Base-by-base conservation (phyloP, 768 basidiomycete species). In the Mycena haematopus region DNA sequence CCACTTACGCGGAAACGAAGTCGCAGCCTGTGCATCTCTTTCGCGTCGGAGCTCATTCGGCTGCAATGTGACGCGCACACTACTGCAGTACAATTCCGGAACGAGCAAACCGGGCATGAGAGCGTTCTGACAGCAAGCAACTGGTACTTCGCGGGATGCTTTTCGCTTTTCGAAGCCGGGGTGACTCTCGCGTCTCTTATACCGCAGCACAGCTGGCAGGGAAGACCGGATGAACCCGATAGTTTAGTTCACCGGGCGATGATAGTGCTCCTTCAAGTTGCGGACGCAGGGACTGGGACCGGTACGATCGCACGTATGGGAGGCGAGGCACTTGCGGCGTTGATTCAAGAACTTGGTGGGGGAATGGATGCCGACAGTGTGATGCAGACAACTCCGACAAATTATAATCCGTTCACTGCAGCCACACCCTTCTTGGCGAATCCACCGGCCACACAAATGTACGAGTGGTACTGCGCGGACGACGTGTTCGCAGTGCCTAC, bases 121-220 rank as follows among this genome's bases (percentile, higher is more conserved):
- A 68, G 68, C 25, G 57, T 66, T 13, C 72, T 74, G 45, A 73
- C 75, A 25, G 78, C 75, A 21, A 73, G 64, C 62, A 72, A 71
- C 60, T 81, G 79, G 79, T 75, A 75, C 56, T 81, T 80, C 63
- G 76, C 76, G 61, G 80, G 79, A 6, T 81, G 78, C 61, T 77
- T 78, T 68, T 77, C 79, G 9, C 72, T 82, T 13, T 80, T 82
- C 63, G 82, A 84, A 68, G 81, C 79, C 29, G 76, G 79, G 17
- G 77, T 84, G 56, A 79, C 79, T 59, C 76, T 84, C 22, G 72
- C 79, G 36, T 78, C 79, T 24, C 78, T 76, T 14, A 66, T 80
- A 54, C 72, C 79, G 17, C 78, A 79, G 55, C 72, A 73, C 45
- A 77, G 79, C 44, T 77, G 76, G 68, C 73, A 77, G 49, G 75